Percentiles rank a stretch among this genome's conserved stretches.
These are phyloP conservation scores for Grifola frondosa DNA, from an alignment of 1,284 basidiomycete genomes.

Conservation along the genomic window DNA sequence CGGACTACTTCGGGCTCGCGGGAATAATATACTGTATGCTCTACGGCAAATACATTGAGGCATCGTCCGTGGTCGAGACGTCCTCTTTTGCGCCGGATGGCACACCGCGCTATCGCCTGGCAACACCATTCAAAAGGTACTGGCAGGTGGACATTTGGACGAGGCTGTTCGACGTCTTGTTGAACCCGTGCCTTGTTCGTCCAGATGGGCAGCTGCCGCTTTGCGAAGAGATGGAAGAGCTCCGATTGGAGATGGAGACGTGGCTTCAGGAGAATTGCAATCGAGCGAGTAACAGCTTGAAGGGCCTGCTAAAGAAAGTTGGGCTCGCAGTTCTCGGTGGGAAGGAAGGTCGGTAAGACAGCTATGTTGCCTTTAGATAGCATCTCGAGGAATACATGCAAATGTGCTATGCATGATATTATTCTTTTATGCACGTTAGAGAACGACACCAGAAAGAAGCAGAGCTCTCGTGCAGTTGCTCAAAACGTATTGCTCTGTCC, in stretches of 20 bases:
- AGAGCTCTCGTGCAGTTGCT: no score
- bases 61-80: conserved; percentile 48
- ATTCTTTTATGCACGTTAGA: no score
- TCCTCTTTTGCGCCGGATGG: conserved; percentile 33
- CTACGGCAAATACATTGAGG: conserved; percentile 93
- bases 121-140: conserved; percentile 86
- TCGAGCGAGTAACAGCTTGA: conserved; percentile 84
- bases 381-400: neutral
- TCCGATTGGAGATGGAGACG: conserved; percentile 81
- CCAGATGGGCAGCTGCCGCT: conserved; percentile 67
- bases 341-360: conserved; percentile 18
- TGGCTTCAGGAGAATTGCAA: conserved; percentile 86
- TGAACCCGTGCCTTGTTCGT: conserved; percentile 71
- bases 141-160: conserved; percentile 93
- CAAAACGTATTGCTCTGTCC: no score
- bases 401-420: neutral
- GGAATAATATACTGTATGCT: conserved; percentile 94
- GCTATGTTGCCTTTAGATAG: neutral
- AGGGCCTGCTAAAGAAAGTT: conserved; percentile 80
- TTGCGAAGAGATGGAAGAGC: conserved; percentile 58
- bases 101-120: conserved; percentile 58
- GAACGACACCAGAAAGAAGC: no score
- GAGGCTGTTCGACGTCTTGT: conserved; percentile 79
- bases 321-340: conserved; percentile 41
- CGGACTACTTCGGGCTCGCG: conserved; percentile 94